Base-by-base conservation (phyloP, 345 rosid genomes). In the Pugionium cornutum region DNA sequence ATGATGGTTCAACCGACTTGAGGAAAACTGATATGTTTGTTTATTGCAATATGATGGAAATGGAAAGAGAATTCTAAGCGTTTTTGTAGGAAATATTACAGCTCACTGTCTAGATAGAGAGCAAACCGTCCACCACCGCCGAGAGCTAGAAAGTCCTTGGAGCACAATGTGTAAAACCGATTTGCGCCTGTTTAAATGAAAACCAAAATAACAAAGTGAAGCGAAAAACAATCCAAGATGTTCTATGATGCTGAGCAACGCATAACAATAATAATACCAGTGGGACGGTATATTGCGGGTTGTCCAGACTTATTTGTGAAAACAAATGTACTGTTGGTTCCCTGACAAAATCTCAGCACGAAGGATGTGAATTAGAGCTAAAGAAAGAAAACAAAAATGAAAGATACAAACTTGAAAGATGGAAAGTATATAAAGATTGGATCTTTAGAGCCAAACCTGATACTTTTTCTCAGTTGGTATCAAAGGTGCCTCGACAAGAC, bases 101-200 rank as follows among this genome's bases (percentile, higher is more conserved):
- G 84, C 51, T 90, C 99, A 66, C 80, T 78, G 64, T 94, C 97
- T 59, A 94, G 77, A 77, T 94, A 94, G 49, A 90, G 81, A 47
- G 96, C 99, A 74, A 94, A 94, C 58, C 86, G 92, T 52, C 97
- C 87, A 60, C 99, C 99, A 35, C 99, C 97, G 8, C 97, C 99
- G 27, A 94, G 73, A 48, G 99, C 99, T 53, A 94, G 77, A 76
- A 53, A 90, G 45, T 88, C 95, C 4, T 83, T 69, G 9, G 89
- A 82, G 75, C 97, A 90, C 83, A 90, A 75, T 11, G 99, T 94
- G 80, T 76, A 94, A 72, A 90, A 94, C n/a, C 88, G 81, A 68
- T 94, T 90, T 4, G 88, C 92, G 39, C 99, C 99, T 94, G 87
- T 50, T 76, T 72, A 53, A 71, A 52, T 62, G 57, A 32, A 48